Evolutionary conservation across 495 filamentous ascomycete species (phyloP).

Genomic region (Wilcoxina mikolae): DNA sequence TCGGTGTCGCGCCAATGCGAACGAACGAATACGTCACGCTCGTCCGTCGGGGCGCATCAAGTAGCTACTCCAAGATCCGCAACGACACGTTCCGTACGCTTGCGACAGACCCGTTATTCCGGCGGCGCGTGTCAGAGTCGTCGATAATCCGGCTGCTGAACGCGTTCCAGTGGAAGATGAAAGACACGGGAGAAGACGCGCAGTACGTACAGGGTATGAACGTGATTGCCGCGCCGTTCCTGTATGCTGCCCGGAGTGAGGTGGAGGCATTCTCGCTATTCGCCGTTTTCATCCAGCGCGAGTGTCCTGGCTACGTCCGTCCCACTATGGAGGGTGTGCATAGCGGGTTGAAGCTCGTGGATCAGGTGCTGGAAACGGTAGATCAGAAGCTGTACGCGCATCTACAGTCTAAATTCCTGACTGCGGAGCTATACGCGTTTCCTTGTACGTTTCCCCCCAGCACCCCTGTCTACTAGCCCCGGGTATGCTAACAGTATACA

Average conservation of each 20-base stretch:
- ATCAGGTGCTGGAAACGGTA: slow-evolving; percentile 75
- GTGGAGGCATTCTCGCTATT: slow-evolving; percentile 89
- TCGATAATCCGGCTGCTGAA: slow-evolving; percentile 93
- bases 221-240: slow-evolving; percentile 92
- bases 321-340: slow-evolving; percentile 97
- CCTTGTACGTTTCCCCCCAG: slow-evolving; percentile 36
- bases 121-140: slow-evolving; percentile 84
- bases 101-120: slow-evolving; percentile 88
- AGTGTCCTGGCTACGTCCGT: slow-evolving; percentile 86
- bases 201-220: slow-evolving; percentile 97
- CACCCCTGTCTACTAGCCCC: background rate
- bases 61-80: slow-evolving; percentile 89
- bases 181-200: slow-evolving; percentile 52
- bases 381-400: slow-evolving; percentile 76
- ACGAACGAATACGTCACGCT: slow-evolving; percentile 81
- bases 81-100: slow-evolving; percentile 96
- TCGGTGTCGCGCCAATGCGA: slow-evolving; percentile 65
- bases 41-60: slow-evolving; percentile 82
- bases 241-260: slow-evolving; percentile 89
- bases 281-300: slow-evolving; percentile 69
- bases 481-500: slow-evolving; percentile 2
- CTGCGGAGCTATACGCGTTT: slow-evolving; percentile 94
- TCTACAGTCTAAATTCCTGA: slow-evolving; percentile 68
- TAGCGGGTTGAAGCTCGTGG: slow-evolving; percentile 75
- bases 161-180: slow-evolving; percentile 82